Conservation (phyloP, 176 grass and related monocot species). For the Aechmea fasciata region DNA sequence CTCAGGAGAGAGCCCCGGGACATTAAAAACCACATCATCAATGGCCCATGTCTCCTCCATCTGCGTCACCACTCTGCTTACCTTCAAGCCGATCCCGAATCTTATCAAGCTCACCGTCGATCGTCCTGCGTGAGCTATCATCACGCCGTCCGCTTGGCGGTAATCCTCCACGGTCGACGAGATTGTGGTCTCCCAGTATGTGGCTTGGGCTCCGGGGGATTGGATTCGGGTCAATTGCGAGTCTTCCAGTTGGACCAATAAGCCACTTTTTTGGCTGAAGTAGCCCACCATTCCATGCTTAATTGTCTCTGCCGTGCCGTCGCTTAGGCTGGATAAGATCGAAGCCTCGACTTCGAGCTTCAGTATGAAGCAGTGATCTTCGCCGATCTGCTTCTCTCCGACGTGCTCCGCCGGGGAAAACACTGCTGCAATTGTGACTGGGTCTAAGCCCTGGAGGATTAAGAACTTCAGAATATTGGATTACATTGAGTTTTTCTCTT, state of each 20-base stretch:
- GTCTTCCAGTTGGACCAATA: conserved; percentile 70
- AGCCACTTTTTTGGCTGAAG: conserved; percentile 94
- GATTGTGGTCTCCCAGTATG: conserved; percentile 98
- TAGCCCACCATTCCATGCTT: conserved; percentile 78
- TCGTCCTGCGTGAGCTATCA: conserved; percentile 58
- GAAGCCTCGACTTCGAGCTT: conserved; percentile 57
- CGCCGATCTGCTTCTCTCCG: conserved; percentile 83
- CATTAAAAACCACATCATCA: conserved; percentile 89
- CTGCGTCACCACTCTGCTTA: conserved; percentile 52
- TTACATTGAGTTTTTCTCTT: no score
- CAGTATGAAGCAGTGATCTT: conserved; percentile 88
- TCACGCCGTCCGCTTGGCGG: conserved; percentile 50
- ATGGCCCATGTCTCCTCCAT: conserved; percentile 97
- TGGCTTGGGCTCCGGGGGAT: conserved; percentile 67
- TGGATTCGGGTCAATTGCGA: conserved; percentile 90
- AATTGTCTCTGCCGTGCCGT: conserved; percentile 87
- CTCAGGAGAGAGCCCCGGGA: conserved; percentile 63
- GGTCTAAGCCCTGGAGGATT: conserved; percentile 64
- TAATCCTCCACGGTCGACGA: conserved; percentile 53
- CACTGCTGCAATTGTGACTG: conserved; percentile 67
- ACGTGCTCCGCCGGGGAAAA: conserved; percentile 74
- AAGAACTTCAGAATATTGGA: not conserved
- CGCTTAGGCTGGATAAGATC: conserved; percentile 74
- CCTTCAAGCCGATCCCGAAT: conserved; percentile 77
- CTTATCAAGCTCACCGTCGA: conserved; percentile 67